Evolutionary conservation across 2,329 filamentous ascomycete species (phyloP), one percentile per base, ranked within the genome.

Genomic region (Bisporella sp.): DNA sequence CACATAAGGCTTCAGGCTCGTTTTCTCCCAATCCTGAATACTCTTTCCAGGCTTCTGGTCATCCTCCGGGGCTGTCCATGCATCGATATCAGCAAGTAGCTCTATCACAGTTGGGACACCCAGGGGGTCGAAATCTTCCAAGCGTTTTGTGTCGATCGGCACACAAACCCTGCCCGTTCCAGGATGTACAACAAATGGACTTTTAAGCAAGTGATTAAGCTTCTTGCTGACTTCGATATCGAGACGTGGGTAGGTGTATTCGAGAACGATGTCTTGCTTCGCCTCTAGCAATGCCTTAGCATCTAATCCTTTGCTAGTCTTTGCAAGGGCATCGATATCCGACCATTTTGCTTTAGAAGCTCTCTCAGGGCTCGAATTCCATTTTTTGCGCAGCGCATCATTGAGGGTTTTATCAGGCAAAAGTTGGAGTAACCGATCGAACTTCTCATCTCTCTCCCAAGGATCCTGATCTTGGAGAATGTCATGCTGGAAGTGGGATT

Each of bases 161-260:
- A 99, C 93, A 72, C 93, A 99, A 5, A 99, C 89, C 49, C 92
- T 75, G 1, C 93, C 92, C 0, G 93, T 99, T 13, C 90, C 90
- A 0, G 93, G 93, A 66, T 99, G 93, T 37, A 99, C 85, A 54
- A 96, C 92, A 64, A 99, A 99, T 0, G 93, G 93, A 55, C 85
- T 91, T 68, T 99, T 99, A 60, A 99, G 83, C 77, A 99, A 81
- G 77, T 99, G 93, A 72, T 96, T 97, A 51, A 95, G 81, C 67
- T 96, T 96, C 75, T 97, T 97, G 65, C 87, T 93, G 66, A 99
- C 93, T 69, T 96, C 90, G 54, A 93, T 91, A 74, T 99, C 93
- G 49, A 99, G 86, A 39, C 93, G 85, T 3, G 93, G 93, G 69
- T 99, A 99, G 5, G 93, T 96, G 71, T 99, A 97, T 70, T 99